Percentiles rank a stretch among this genome's conserved stretches.
Evolutionary conservation across 78 protist species (phyloP).

Genomic region (slime mould (Dictyostelium discoideum)): DNA sequence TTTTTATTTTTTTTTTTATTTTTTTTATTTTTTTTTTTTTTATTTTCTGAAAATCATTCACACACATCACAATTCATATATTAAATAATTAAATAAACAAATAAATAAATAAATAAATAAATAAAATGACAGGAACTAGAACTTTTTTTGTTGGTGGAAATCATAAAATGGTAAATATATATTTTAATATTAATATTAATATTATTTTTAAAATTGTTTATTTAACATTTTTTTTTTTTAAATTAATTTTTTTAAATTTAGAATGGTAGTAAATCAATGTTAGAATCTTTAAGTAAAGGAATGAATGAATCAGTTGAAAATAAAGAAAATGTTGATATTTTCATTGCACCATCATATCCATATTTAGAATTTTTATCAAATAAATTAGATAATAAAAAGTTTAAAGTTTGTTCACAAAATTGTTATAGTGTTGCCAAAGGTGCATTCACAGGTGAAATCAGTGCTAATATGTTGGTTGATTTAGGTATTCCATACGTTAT

Average conservation of each 20-base stretch:
- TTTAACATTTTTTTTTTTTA: no score
- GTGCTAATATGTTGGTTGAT: conserved; percentile 84
- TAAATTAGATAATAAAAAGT: conserved; percentile 8
- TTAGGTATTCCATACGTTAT: conserved; percentile 92
- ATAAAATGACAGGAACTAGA: conserved; percentile 39
- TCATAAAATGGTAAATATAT: conserved; percentile 45
- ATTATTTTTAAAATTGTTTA: no score
- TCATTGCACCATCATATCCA: conserved; percentile 73
- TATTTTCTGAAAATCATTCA: background rate
- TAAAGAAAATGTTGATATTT: conserved; percentile 28
- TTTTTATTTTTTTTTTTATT: background rate
- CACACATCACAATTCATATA: no score
- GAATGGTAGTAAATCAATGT: background rate
- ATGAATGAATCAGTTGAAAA: background rate
- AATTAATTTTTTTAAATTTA: background rate
- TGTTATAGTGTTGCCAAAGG: conserved; percentile 83
- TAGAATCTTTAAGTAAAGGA: background rate
- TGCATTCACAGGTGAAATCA: conserved; percentile 96
- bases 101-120: background rate
- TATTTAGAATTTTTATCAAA: conserved; percentile 45
- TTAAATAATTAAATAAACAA: background rate
- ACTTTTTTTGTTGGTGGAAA: conserved; percentile 86
- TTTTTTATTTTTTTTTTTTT: background rate
- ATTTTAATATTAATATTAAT: no score
- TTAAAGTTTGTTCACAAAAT: conserved; percentile 84